Evolutionary conservation across 2,329 filamentous ascomycete genomes (phyloP).

Genomic region (Aureobasidium namibiae): DNA sequence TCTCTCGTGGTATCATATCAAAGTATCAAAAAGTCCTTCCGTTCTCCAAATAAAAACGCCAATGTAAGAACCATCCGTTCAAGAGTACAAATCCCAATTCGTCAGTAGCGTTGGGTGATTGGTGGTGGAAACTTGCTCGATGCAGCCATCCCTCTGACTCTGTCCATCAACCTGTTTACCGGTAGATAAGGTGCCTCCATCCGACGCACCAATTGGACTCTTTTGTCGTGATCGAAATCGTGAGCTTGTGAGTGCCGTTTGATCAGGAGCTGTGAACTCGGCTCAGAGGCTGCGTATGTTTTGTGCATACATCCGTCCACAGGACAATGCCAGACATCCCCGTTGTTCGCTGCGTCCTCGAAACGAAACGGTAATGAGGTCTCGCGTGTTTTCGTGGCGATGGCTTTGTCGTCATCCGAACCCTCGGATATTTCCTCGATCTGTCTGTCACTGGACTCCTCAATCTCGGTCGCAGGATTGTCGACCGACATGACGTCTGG

Average conservation of each 20-base stretch:
- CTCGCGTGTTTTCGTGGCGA: background rate
- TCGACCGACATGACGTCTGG: constrained; percentile 26
- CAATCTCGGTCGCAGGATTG: constrained; percentile 1
- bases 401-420: background rate
- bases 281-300: constrained; percentile 53
- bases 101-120: constrained; percentile 15
- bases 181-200: constrained; percentile 43
- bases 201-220: constrained; percentile 46
- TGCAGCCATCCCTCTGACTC: constrained; percentile 35
- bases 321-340: constrained; percentile 57
- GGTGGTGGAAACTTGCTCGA: constrained; percentile 5
- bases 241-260: constrained; percentile 55
- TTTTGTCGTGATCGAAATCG: constrained; percentile 46
- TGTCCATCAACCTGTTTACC: constrained; percentile 37
- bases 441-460: constrained; percentile 11
- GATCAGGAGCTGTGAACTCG: constrained; percentile 49
- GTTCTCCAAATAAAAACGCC: background rate
- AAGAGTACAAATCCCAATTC: background rate
- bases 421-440: background rate
- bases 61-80: background rate
- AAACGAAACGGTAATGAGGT: background rate
- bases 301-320: constrained; percentile 56
- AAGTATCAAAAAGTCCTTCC: background rate
- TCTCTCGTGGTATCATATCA: constrained; percentile 11
- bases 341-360: background rate